Evolutionary conservation across 1,284 basidiomycete genomes (phyloP).

Genomic region (Neotropicomus parvogracilis): DNA sequence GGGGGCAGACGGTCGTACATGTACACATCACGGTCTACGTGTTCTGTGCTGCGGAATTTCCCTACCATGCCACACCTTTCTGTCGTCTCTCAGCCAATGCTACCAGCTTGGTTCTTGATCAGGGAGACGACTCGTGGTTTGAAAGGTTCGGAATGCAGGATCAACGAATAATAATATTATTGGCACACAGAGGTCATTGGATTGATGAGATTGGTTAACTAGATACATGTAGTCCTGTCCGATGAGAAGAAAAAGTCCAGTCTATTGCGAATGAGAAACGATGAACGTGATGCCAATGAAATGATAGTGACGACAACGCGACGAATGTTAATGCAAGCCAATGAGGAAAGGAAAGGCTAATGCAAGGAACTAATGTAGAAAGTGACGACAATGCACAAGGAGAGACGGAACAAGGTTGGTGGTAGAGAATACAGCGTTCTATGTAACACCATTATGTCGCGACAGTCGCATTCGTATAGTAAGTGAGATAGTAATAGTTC

Average conservation of each 20-base stretch:
- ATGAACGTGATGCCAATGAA: slow-evolving; percentile 6
- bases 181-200: no score
- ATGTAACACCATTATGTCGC: slow-evolving; percentile 21
- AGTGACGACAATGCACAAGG: slow-evolving; percentile 7
- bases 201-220: no score
- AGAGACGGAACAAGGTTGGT: slow-evolving; percentile 4
- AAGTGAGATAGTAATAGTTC: slow-evolving; percentile 8
- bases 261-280: slow-evolving; percentile 10
- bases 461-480: slow-evolving; percentile 19
- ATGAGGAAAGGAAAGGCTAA: neutral
- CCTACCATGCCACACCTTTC: no score
- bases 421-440: slow-evolving; percentile 19
- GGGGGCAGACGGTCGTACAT: no score
- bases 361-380: slow-evolving; percentile 8
- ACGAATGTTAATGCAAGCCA: neutral
- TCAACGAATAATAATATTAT: no score
- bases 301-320: slow-evolving; percentile 1
- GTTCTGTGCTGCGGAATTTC: slow-evolving; percentile 11
- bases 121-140: no score
- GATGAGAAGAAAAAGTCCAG: neutral
- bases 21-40: slow-evolving; percentile 18
- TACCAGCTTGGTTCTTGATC: no score
- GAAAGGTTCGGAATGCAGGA: no score
- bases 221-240: neutral
- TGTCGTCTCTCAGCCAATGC: no score